Evolutionary conservation across 2,329 filamentous ascomycete species (phyloP).

Genomic region (Neodidymelliopsis sp.): DNA sequence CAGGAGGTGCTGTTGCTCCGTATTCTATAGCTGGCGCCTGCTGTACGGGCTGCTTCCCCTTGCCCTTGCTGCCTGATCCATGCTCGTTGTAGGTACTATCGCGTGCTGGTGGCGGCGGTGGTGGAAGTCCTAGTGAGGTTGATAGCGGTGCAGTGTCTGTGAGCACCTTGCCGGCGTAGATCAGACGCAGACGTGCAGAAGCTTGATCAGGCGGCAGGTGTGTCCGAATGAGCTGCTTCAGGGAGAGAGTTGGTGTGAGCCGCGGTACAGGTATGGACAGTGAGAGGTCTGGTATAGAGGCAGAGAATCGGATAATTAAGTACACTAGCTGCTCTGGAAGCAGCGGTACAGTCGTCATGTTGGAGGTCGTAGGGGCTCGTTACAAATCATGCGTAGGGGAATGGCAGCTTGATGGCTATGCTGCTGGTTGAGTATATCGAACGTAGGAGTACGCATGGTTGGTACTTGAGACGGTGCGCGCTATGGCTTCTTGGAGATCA

Average conservation of each 20-base stretch:
- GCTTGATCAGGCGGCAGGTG: constrained; percentile 70
- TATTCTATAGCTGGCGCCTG: constrained; percentile 48
- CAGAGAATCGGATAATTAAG: constrained; percentile 90
- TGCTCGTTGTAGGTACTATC: constrained; percentile 34
- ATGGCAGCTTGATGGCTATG: constrained; percentile 9
- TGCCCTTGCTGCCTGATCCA: constrained; percentile 55
- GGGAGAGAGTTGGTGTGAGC: constrained; percentile 74
- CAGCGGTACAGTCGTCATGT: constrained; percentile 36
- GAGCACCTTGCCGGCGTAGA: constrained; percentile 87
- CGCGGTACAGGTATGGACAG: constrained; percentile 75
- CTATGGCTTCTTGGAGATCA: constrained; percentile 17
- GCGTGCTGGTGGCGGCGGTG: constrained; percentile 57
- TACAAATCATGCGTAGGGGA: constrained; percentile 5
- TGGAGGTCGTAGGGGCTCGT: constrained; percentile 17
- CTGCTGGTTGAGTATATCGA: constrained; percentile 11
- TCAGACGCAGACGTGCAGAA: constrained; percentile 80
- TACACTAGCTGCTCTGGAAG: constrained; percentile 62
- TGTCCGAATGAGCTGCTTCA: constrained; percentile 82
- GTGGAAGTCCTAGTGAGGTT: constrained; percentile 69
- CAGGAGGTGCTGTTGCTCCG: constrained; percentile 27
- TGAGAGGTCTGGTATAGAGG: constrained; percentile 80
- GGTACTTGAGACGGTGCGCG: constrained; percentile 1
- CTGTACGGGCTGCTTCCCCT: constrained; percentile 72
- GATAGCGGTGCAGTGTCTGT: constrained; percentile 74
- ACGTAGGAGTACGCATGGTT: constrained; percentile 10